Evolutionary conservation across 2,329 filamentous ascomycete genomes (phyloP).

Genomic region (Graphilbum ipis-grandicollis): DNA sequence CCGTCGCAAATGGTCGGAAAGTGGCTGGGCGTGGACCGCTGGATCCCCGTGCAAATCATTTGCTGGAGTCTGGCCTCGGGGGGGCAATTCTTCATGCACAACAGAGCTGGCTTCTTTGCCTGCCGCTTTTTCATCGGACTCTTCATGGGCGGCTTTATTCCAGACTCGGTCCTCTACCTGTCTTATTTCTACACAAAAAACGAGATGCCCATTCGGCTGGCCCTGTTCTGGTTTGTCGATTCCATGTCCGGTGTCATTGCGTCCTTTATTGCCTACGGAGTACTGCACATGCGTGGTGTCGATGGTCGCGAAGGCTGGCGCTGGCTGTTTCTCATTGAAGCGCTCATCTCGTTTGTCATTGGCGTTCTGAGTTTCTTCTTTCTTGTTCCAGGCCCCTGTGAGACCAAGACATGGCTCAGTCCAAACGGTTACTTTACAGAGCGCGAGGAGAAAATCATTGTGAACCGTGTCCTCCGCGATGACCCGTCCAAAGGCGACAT

Average conservation of each 20-base stretch:
- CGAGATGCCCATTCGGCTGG: constrained; percentile 17
- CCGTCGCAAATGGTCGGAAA: constrained; percentile 45
- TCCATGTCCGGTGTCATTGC: constrained; percentile 16
- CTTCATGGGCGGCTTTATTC: constrained; percentile 18
- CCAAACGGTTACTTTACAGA: constrained; percentile 33
- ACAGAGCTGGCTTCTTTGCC: constrained; percentile 13
- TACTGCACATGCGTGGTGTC: constrained; percentile 17
- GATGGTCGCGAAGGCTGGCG: constrained; percentile 18
- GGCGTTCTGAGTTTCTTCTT: constrained; percentile 28
- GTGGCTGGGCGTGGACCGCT: constrained; percentile 20
- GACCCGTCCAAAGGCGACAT: constrained; percentile 39
- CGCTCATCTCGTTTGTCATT: constrained; percentile 22
- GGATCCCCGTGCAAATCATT: constrained; percentile 20
- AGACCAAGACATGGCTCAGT: constrained; percentile 25
- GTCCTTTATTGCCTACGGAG: constrained; percentile 16
- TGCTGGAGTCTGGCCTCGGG: constrained; percentile 17
- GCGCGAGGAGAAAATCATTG: constrained; percentile 35
- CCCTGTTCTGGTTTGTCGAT: constrained; percentile 17
- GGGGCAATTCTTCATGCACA: constrained; percentile 14
- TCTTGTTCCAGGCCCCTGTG: constrained; percentile 24
- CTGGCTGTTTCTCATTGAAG: constrained; percentile 37
- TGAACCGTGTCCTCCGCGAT: constrained; percentile 38
- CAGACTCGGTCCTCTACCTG: constrained; percentile 17
- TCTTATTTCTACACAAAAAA: constrained; percentile 18
- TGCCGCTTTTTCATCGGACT: constrained; percentile 17